Percentiles rank a stretch among this genome's conserved stretches.
These are phyloP conservation scores for Solanum hybrid DNA, from an alignment of 305 asterid genomes.

Conservation along the genomic window DNA sequence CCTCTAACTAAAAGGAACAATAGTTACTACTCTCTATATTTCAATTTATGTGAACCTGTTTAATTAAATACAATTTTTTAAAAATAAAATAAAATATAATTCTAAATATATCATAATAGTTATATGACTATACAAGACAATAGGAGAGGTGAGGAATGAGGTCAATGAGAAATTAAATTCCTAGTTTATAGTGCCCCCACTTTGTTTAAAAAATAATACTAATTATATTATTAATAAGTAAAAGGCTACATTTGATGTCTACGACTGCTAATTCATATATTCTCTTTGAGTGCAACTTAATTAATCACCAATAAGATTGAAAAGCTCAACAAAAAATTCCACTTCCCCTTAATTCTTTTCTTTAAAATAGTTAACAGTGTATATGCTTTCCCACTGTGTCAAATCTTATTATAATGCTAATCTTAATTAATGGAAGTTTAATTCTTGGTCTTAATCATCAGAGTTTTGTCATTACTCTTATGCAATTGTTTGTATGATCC, in stretches of 20 bases:
- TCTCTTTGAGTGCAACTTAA: conserved; percentile 11
- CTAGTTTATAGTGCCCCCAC: conserved; percentile 3
- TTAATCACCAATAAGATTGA: conserved; percentile 13
- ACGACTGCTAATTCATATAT: background rate
- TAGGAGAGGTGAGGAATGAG: conserved; percentile 8
- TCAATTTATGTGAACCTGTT: background rate
- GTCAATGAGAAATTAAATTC: conserved; percentile 16
- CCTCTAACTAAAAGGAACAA: background rate
- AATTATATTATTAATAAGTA: background rate
- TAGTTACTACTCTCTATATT: background rate
- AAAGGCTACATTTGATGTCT: background rate
- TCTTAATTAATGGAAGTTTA: background rate
- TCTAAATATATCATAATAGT: too few relatives aligned
- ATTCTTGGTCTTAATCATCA: background rate
- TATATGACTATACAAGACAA: background rate
- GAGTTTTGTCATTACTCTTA: background rate
- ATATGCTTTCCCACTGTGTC: conserved; percentile 12
- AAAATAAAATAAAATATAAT: too few relatives aligned
- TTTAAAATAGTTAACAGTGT: conserved; percentile 1
- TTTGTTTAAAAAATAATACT: background rate
- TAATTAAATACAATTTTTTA: background rate
- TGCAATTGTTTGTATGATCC: background rate
- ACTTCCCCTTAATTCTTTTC: conserved; percentile 10
- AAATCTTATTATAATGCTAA: conserved; percentile 8
- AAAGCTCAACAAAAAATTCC: conserved; percentile 9